Conservation (phyloP, 768 basidiomycete genomes). For the Nidularia sp. region DNA sequence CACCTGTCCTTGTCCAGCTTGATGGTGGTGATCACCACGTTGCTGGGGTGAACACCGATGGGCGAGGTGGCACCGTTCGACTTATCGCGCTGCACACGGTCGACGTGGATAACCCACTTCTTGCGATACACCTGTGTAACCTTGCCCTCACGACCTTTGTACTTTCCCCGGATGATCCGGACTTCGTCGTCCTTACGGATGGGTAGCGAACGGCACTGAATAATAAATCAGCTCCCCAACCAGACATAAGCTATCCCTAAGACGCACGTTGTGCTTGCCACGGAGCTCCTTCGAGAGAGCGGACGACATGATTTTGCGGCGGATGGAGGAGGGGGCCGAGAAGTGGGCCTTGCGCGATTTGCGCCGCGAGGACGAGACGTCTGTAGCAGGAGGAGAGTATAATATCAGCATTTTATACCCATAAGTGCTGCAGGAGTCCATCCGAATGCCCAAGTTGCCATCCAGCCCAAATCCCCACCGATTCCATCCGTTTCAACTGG, state of each 20-base stretch:
- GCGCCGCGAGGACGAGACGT: constrained; percentile 90
- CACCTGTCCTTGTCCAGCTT: constrained; percentile 92
- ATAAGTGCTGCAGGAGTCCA: constrained; percentile 20
- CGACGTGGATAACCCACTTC: constrained; percentile 98
- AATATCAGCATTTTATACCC: constrained; percentile 24
- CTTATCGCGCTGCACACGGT: constrained; percentile 97
- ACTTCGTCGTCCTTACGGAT: constrained; percentile 99
- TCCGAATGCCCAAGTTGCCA: constrained; percentile 36
- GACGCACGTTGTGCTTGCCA: constrained; percentile 81
- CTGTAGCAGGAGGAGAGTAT: constrained; percentile 31
- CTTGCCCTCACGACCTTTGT: constrained; percentile 99
- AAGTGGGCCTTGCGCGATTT: constrained; percentile 99
- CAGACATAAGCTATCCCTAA: neutral
- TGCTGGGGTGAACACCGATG: constrained; percentile 95
- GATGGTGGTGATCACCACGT: constrained; percentile 89
- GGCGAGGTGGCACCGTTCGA: constrained; percentile 92
- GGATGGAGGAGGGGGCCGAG: constrained; percentile 87
- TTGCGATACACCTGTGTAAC: constrained; percentile 97
- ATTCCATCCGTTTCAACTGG: constrained; percentile 18
- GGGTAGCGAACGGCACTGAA: constrained; percentile 83
- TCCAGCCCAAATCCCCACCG: constrained; percentile 46
- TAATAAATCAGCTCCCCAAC: neutral
- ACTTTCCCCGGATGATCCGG: constrained; percentile 92
- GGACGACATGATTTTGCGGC: constrained; percentile 98
- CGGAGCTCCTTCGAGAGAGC: constrained; percentile 94